phyloP scores from a whole-genome alignment of 768 basidiomycete genomes.

The Tubosaeta sp. region DNA sequence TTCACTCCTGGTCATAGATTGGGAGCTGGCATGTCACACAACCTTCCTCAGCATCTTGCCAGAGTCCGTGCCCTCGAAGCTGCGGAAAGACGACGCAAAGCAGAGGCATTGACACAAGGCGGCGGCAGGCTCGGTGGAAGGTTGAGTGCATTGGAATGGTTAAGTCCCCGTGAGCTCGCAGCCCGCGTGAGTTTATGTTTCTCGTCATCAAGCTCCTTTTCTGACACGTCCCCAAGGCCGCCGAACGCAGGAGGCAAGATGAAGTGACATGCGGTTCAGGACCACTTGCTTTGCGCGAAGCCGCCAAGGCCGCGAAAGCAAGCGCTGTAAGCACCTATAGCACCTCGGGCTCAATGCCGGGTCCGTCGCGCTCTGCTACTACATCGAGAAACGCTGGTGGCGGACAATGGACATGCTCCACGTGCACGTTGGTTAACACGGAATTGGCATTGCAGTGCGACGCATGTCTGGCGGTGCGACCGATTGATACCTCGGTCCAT shows the following conservation, averaged over 20 bases:
- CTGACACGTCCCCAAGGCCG: slow-evolving; percentile 54
- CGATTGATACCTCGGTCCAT: slow-evolving; percentile 22
- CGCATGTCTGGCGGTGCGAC: slow-evolving; percentile 48
- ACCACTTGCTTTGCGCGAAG: slow-evolving; percentile 51
- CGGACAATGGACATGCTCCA: slow-evolving; percentile 47
- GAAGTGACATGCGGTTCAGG: slow-evolving; percentile 73
- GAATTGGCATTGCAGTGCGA: slow-evolving; percentile 49
- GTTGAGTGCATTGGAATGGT: slow-evolving; percentile 31
- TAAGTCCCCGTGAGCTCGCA: slow-evolving; percentile 68
- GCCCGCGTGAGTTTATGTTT: slow-evolving; percentile 48
- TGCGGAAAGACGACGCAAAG: slow-evolving; percentile 66
- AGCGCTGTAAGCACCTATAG: slow-evolving; percentile 45
- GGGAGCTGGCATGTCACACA: slow-evolving; percentile 63
- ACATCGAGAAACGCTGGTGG: not conserved
- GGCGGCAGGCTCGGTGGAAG: slow-evolving; percentile 62
- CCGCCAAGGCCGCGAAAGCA: slow-evolving; percentile 63
- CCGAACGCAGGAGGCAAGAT: slow-evolving; percentile 72
- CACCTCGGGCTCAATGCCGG: slow-evolving; percentile 31
- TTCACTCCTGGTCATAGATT: slow-evolving; percentile 67
- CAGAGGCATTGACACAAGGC: slow-evolving; percentile 41
- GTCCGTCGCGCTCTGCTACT: slow-evolving; percentile 4
- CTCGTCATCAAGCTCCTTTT: not conserved
- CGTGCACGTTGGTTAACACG: slow-evolving; percentile 67
- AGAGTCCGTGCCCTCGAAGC: slow-evolving; percentile 68
- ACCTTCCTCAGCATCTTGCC: slow-evolving; percentile 62